Percentiles rank a stretch among this genome's conserved stretches.
phyloP scores from a whole-genome alignment of 2,329 filamentous ascomycete genomes.

The Botrytis paeoniae region DNA sequence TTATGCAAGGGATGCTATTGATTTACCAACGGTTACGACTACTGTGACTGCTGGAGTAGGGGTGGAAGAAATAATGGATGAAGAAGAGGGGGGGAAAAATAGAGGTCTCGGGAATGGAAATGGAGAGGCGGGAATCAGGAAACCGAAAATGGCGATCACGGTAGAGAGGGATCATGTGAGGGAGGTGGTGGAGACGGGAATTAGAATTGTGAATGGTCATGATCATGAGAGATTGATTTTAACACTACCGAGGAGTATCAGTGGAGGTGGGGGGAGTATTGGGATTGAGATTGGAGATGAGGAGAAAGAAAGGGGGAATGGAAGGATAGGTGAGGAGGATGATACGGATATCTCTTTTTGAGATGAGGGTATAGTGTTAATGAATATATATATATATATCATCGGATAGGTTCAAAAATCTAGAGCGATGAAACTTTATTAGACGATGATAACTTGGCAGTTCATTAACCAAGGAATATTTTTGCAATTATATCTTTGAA shows the following conservation, averaged over 20 bases:
- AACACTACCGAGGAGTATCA: not conserved
- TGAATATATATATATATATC: not conserved
- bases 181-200: not conserved
- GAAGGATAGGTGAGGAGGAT: not conserved
- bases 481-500: not conserved
- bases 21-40: not conserved
- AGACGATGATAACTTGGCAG: not conserved
- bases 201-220: not conserved
- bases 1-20: not conserved
- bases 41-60: not conserved
- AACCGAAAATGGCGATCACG: constrained; percentile 6
- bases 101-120: not conserved
- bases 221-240: not conserved
- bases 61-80: not conserved
- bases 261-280: not conserved
- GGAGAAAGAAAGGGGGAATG: not conserved
- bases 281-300: not conserved
- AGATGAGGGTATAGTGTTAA: not conserved
- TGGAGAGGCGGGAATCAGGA: not conserved
- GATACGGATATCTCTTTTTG: not conserved
- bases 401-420: not conserved
- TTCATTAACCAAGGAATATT: not conserved
- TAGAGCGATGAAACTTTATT: not conserved
- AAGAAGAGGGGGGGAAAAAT: not conserved
- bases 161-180: constrained; percentile 9